Base-by-base conservation (phyloP, 768 basidiomycete genomes). In the Tricholoma matsutake region DNA sequence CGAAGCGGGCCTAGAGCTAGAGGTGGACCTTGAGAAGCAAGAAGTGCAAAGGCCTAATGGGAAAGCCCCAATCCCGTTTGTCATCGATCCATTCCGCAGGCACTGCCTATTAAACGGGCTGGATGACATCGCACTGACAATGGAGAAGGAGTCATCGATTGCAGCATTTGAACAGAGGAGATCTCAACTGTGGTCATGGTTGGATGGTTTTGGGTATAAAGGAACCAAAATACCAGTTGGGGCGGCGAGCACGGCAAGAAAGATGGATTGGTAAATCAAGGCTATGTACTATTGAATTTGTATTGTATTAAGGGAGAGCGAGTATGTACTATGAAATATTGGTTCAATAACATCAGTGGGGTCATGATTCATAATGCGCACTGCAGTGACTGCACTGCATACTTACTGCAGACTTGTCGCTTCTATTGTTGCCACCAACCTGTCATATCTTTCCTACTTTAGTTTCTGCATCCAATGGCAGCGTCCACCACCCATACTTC, bases 61-160 rank as follows among this genome's bases (percentile, higher is more conserved):
- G 59, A 83, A 92, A 68, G 75, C 83, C 2, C 72, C 88, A 18
- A 86, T 97, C 63, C 59, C 81, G 43, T 99, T 99, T 78, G 79
- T 81, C 39, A 86, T 88, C 54, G 97, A 99, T 75, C 77, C 88
- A 0, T 99, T 98, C 89, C 83, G 96, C 63, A 81, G 93, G 58
- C 92, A 96, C 71, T 96, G 97, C 73, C 77, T 99, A 73, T 73
- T 99, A 75, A 95, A 99, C 69, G 97, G 97, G 32, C 78, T 98
- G 65, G 97, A 99, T 73, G 97, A 98, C 69, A 96, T 99, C 64
- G 95, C 90, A 45, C 79, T 99, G 74, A 99, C 97, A 47, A 79
- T 99, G 79, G 87, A 92, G 73, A 88, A 87, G 71, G 86, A 80
- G 32, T 77, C 77, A 9, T 72, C 81, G n/a, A 97, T 99, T 64